phyloP scores from a whole-genome alignment of 768 basidiomycete genomes.

The Phlebiopsis flavidoalba region DNA sequence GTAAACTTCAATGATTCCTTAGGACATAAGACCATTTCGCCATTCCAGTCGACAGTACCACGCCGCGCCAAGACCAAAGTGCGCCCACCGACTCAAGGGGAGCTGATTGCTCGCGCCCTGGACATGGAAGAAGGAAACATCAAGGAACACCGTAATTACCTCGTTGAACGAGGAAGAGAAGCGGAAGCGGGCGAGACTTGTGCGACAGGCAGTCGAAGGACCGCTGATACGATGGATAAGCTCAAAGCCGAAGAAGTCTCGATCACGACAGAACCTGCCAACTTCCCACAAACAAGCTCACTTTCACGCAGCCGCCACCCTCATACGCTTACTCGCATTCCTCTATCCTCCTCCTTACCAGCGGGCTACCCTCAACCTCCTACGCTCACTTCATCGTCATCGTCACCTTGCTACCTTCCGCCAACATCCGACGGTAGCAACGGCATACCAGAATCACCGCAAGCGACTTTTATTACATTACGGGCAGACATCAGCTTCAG shows the following conservation, averaged over 20 bases:
- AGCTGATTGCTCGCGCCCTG: slow-evolving; percentile 76
- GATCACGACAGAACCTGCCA: slow-evolving; percentile 30
- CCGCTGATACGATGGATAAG: slow-evolving; percentile 73
- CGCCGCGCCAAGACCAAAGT: slow-evolving; percentile 54
- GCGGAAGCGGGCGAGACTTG: slow-evolving; percentile 58
- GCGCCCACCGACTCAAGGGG: slow-evolving; percentile 67
- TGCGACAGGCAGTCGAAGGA: slow-evolving; percentile 57
- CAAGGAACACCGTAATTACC: slow-evolving; percentile 71
- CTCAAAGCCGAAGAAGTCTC: slow-evolving; percentile 52
- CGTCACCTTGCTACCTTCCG: neutral
- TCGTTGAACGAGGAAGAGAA: slow-evolving; percentile 80
- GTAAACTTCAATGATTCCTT: neutral
- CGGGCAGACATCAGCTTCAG: neutral
- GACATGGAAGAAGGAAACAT: slow-evolving; percentile 87
- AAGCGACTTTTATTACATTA: slow-evolving; percentile 1
- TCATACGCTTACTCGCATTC: neutral
- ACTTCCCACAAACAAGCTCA: slow-evolving; percentile 3
- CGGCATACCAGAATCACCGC: neutral
- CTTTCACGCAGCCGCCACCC: neutral
- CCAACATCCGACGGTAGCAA: neutral
- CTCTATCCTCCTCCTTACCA: neutral
- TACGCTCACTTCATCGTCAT: neutral
- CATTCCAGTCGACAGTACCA: slow-evolving; percentile 37
- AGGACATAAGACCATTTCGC: neutral
- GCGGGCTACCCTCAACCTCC: neutral